Base-by-base conservation (phyloP, 75 land plant species). In the Selaginella tamariscina region DNA sequence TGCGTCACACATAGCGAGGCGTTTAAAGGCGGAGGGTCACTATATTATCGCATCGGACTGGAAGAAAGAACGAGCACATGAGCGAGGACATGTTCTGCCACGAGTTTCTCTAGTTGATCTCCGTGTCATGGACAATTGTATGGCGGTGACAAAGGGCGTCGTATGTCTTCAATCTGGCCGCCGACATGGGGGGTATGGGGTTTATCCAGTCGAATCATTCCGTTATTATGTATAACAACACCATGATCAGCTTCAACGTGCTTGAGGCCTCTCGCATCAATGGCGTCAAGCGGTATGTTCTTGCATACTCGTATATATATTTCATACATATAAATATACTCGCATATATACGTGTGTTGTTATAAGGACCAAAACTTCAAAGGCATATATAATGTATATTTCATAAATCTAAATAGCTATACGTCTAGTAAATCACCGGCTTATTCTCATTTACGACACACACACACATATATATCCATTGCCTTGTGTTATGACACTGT, bases 1-100 rank as follows among this genome's bases (percentile, higher is more conserved):
- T 27, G 90, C 87, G 28, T 89, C 94, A 0, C 90, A 89, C 67
- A 82, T 89, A 60, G 94, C 94, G 20, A 24, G 91, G 68, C 80
- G 95, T 13, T 70, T 89, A 70, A 82, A 83, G 81, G 82, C 75
- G 56, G 95, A 87, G 69, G 95, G 91, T 0, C 95, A 87, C 68
- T 89, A 89, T 75, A 77, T 89, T 68, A 82, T 89, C 57, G 95
- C 91, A 24, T 89, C 95, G 31, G 91, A 89, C 56, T 89, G 95
- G 95, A 89, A 89, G 82, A 89, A n/a, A 81, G 72, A 89, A 89
- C 72, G 95, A 89, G 85, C 95, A 89, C 78, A 89, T 89, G 95
- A 80, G 81, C 5, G 95, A 89, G 80, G 95, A 89, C 60, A 89
- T 89, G 95, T 89, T 89, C 74, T 89, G 95, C 74, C 70, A 89